Conservation (phyloP, 2,329 filamentous ascomycete genomes). For the Fusarium decemcellulare region DNA sequence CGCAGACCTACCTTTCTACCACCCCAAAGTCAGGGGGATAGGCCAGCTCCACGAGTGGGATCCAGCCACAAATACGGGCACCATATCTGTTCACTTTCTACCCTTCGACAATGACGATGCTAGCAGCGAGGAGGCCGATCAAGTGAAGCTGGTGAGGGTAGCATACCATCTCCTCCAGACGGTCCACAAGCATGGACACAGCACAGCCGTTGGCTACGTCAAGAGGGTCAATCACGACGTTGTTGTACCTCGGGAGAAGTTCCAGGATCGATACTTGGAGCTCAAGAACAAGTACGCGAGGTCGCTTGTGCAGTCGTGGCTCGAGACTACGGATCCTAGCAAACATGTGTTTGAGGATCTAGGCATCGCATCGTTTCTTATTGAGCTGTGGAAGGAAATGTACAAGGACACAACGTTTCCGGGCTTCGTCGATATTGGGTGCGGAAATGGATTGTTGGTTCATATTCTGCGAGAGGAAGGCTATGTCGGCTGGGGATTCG, state of each 20-base stretch:
- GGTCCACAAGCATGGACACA: conserved; percentile 81
- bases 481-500: conserved; percentile 90
- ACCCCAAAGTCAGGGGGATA: conserved; percentile 81
- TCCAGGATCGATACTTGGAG: conserved; percentile 86
- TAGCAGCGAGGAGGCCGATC: conserved; percentile 43
- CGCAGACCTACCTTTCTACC: conserved; percentile 86
- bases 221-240: conserved; percentile 90
- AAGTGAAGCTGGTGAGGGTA: conserved; percentile 73
- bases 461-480: conserved; percentile 86
- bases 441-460: conserved; percentile 92
- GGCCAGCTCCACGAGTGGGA: conserved; percentile 82
- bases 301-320: conserved; percentile 80
- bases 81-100: conserved; percentile 73
- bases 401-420: conserved; percentile 77
- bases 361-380: conserved; percentile 89
- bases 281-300: conserved; percentile 87
- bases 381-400: conserved; percentile 92
- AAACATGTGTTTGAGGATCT: conserved; percentile 98
- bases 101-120: conserved; percentile 56
- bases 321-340: conserved; percentile 85
- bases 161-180: conserved; percentile 77
- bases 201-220: conserved; percentile 75
- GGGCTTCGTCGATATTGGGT: conserved; percentile 96
- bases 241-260: conserved; percentile 80
- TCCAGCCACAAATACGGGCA: conserved; percentile 57